These are phyloP conservation scores for Senna siamea DNA, from an alignment of 306 rosid species.

Conservation along the genomic window DNA sequence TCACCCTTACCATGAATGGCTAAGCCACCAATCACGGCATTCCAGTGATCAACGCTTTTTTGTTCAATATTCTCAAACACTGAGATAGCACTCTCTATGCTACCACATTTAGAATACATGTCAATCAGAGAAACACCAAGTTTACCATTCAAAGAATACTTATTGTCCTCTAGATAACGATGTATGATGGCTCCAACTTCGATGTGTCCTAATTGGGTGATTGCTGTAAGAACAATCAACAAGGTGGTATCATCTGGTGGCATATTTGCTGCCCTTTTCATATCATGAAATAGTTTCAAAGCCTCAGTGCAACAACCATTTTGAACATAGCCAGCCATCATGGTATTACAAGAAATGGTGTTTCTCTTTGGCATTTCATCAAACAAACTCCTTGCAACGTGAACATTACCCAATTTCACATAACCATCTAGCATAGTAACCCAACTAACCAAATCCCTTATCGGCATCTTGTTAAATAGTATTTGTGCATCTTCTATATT, in stretches of 20 bases:
- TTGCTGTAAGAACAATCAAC: conserved; percentile 66
- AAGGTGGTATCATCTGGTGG: conserved; percentile 60
- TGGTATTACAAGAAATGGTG: conserved; percentile 63
- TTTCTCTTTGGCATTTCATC: conserved; percentile 66
- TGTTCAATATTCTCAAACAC: conserved; percentile 58
- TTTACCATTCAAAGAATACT: conserved; percentile 52
- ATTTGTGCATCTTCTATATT: conserved; percentile 56
- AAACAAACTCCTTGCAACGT: conserved; percentile 62
- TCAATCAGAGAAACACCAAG: conserved; percentile 71
- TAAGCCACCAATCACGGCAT: conserved; percentile 72
- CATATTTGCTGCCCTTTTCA: conserved; percentile 42
- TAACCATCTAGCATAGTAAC: conserved; percentile 73
- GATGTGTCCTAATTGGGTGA: conserved; percentile 60
- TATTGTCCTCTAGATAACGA: conserved; percentile 50
- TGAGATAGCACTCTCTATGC: conserved; percentile 56
- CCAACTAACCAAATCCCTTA: conserved; percentile 69
- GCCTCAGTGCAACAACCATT: conserved; percentile 66
- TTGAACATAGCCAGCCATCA: conserved; percentile 78
- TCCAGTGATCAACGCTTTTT: conserved; percentile 78
- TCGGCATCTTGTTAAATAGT: conserved; percentile 58
- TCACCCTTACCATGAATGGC: conserved; percentile 72
- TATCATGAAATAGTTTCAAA: conserved; percentile 62
- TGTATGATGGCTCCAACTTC: conserved; percentile 59
- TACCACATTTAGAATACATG: conserved; percentile 85
- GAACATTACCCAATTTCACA: conserved; percentile 54